Percentiles rank a stretch among this genome's conserved stretches.
These are phyloP conservation scores for Chrysosporium keratinophilum DNA, from an alignment of 2,329 filamentous ascomycete species.

Conservation along the genomic window DNA sequence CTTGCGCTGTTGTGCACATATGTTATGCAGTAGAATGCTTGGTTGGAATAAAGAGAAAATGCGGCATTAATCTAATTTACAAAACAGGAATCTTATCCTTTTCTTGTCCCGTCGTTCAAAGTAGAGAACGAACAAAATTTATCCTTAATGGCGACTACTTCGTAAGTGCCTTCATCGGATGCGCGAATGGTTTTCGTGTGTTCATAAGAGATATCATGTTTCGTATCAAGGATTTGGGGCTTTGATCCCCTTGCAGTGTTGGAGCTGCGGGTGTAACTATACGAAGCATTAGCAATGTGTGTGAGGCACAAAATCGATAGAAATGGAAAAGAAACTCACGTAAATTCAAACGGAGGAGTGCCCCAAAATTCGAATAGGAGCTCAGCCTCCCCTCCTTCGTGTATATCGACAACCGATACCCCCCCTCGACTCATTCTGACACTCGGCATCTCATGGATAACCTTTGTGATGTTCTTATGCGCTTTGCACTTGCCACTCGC, in stretches of 20 bases:
- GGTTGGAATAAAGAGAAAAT: neutral
- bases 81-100: constrained; percentile 11
- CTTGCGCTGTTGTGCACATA: too few species aligned
- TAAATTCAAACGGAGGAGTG: constrained; percentile 93
- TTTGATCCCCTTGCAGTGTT: constrained; percentile 71
- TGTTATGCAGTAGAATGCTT: too few species aligned
- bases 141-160: constrained; percentile 94
- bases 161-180: constrained; percentile 90
- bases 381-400: constrained; percentile 89
- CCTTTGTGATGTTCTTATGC: constrained; percentile 64
- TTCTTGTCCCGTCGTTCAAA: constrained; percentile 44
- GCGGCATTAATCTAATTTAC: neutral
- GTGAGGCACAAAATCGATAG: neutral
- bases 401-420: constrained; percentile 77
- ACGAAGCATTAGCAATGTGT: constrained; percentile 1
- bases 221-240: constrained; percentile 74
- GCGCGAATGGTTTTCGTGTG: constrained; percentile 71
- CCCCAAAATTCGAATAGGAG: constrained; percentile 93
- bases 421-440: constrained; percentile 81
- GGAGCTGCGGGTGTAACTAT: constrained; percentile 70
- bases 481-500: constrained; percentile 75
- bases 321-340: constrained; percentile 35
- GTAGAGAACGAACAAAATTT: constrained; percentile 81
- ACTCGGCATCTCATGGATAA: constrained; percentile 83
- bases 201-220: constrained; percentile 75